A percentile compares a stretch with the other conserved stretches of the same genome.
phyloP scores from a whole-genome alignment of 345 rosid genomes.

The Rhodomyrtus tomentosa region DNA sequence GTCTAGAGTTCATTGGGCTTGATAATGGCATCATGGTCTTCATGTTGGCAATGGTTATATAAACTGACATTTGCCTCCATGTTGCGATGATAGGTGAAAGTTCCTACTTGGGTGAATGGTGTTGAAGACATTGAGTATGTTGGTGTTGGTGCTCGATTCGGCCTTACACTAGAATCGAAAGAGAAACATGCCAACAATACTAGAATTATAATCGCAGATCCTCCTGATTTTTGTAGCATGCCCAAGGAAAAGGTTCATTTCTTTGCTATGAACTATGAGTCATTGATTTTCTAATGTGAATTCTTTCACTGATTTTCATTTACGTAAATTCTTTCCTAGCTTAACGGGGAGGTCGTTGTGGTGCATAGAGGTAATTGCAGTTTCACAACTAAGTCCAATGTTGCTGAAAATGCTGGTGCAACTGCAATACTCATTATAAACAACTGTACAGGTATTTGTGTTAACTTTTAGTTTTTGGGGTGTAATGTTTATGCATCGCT shows the following conservation, averaged over 20 bases:
- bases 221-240: constrained; percentile 64
- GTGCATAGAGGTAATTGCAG: constrained; percentile 83
- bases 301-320: constrained; percentile 1
- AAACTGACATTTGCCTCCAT: background rate
- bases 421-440: constrained; percentile 75
- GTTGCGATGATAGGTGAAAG: constrained; percentile 52
- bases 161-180: constrained; percentile 68
- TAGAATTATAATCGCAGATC: constrained; percentile 55
- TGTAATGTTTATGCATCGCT: background rate
- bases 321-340: constrained; percentile 20
- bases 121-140: constrained; percentile 55
- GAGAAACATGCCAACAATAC: constrained; percentile 67
- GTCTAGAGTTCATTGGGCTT: background rate
- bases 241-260: constrained; percentile 50
- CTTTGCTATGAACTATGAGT: background rate
- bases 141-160: constrained; percentile 93
- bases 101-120: constrained; percentile 59
- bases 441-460: constrained; percentile 43
- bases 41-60: background rate
- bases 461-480: background rate
- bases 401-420: constrained; percentile 66
- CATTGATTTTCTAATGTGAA: background rate
- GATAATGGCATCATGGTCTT: background rate
- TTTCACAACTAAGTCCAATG: constrained; percentile 61
- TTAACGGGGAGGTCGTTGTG: constrained; percentile 53